Evolutionary conservation across 2,329 filamentous ascomycete species (phyloP).

Genomic region (Fusarium keratoplasticum): DNA sequence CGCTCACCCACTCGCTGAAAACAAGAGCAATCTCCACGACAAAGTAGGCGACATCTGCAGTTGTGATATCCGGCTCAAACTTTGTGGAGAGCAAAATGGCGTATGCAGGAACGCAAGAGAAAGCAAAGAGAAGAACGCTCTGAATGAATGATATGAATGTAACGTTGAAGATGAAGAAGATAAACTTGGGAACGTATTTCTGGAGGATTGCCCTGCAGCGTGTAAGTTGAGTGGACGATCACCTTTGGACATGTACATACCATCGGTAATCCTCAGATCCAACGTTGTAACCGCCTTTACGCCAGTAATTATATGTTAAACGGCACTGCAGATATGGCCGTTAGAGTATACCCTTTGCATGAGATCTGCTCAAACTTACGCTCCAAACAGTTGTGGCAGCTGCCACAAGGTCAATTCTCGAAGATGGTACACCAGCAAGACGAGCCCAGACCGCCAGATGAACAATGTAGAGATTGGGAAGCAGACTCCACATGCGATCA

Average conservation of each 20-base stretch:
- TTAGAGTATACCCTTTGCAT: slow-evolving; percentile 13
- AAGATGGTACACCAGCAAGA: slow-evolving; percentile 75
- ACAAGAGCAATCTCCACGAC: slow-evolving; percentile 62
- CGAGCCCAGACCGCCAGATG: slow-evolving; percentile 90
- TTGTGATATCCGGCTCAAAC: slow-evolving; percentile 63
- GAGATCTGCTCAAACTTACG: slow-evolving; percentile 60
- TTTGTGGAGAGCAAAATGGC: slow-evolving; percentile 79
- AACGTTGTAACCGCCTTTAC: slow-evolving; percentile 88
- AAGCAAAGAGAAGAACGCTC: slow-evolving; percentile 81
- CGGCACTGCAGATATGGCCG: slow-evolving; percentile 66
- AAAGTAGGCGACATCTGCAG: slow-evolving; percentile 62
- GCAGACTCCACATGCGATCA: slow-evolving; percentile 89
- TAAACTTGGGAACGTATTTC: slow-evolving; percentile 67
- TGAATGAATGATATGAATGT: slow-evolving; percentile 90
- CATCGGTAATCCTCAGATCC: slow-evolving; percentile 97
- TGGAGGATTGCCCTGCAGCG: slow-evolving; percentile 74
- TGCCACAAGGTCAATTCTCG: slow-evolving; percentile 78
- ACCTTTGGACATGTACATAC: slow-evolving; percentile 47
- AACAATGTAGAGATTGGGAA: slow-evolving; percentile 87
- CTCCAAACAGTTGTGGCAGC: slow-evolving; percentile 82
- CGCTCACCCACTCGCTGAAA: slow-evolving; percentile 80
- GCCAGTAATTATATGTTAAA: slow-evolving; percentile 96
- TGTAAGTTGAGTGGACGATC: slow-evolving; percentile 17
- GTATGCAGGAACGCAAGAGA: slow-evolving; percentile 84
- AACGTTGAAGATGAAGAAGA: slow-evolving; percentile 88